These are phyloP conservation scores for Trifolium subterraneum DNA, from an alignment of 306 rosid genomes.

Conservation along the genomic window DNA sequence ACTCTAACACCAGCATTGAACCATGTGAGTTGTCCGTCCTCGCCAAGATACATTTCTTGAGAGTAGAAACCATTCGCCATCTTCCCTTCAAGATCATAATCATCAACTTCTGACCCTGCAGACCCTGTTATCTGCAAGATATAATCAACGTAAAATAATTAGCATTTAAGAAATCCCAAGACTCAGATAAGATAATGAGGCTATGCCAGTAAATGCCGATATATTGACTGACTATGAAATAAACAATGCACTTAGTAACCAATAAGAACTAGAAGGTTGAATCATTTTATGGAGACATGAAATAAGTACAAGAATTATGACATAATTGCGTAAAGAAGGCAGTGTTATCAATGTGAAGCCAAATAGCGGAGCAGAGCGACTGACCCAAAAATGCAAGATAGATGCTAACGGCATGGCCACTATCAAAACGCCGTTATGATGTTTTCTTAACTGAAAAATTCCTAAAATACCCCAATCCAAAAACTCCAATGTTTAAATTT, in stretches of 20 bases:
- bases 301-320: background rate
- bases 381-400: background rate
- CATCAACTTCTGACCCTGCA: slow-evolving; percentile 68
- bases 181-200: slow-evolving; percentile 16
- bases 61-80: slow-evolving; percentile 60
- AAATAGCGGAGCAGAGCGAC: background rate
- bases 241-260: slow-evolving; percentile 15
- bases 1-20: slow-evolving; percentile 95
- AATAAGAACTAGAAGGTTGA: slow-evolving; percentile 2
- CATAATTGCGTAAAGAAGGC: slow-evolving; percentile 12
- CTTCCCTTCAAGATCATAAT: slow-evolving; percentile 63
- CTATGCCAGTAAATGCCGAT: slow-evolving; percentile 18
- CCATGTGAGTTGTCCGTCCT: slow-evolving; percentile 90
- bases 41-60: slow-evolving; percentile 76
- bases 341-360: background rate
- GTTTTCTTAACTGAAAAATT: background rate
- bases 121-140: slow-evolving; percentile 64
- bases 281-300: slow-evolving; percentile 7
- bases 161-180: slow-evolving; percentile 23
- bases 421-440: background rate
- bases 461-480: background rate
- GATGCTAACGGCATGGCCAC: background rate
- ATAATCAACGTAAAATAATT: slow-evolving; percentile 28
- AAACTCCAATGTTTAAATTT: background rate
- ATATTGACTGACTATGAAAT: background rate